A percentile compares a stretch with the other conserved stretches of the same genome.
phyloP scores from a whole-genome alignment of 495 filamentous ascomycete species.

The Penicillium simplicissimum region DNA sequence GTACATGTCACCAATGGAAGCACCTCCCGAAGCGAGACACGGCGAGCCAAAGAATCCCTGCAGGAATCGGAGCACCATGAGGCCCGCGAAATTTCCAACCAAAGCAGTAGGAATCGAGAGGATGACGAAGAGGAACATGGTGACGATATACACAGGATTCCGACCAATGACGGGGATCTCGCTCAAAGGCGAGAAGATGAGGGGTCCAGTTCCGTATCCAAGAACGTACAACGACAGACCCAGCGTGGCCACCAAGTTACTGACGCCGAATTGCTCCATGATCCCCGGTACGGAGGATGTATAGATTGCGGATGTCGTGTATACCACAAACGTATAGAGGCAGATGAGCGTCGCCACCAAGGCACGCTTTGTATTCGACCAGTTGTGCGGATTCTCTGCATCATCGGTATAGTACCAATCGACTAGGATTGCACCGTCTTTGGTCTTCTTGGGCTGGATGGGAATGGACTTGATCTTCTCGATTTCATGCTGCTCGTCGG shows the following conservation, averaged over 20 bases:
- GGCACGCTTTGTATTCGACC: conserved; percentile 37
- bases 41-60: conserved; percentile 57
- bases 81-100: conserved; percentile 48
- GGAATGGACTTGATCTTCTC: conserved; percentile 50
- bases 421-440: conserved; percentile 44
- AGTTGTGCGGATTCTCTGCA: conserved; percentile 56
- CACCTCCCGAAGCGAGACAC: conserved; percentile 56
- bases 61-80: conserved; percentile 54
- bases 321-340: conserved; percentile 41
- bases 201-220: conserved; percentile 48
- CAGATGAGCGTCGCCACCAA: conserved; percentile 31
- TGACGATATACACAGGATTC: conserved; percentile 52
- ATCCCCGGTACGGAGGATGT: conserved; percentile 32
- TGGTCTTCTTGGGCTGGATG: conserved; percentile 45
- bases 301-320: conserved; percentile 39
- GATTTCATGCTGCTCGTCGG: conserved; percentile 34
- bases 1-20: conserved; percentile 56
- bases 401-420: conserved; percentile 59
- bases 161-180: conserved; percentile 54
- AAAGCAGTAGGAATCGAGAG: conserved; percentile 49
- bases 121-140: conserved; percentile 53
- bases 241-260: conserved; percentile 39
- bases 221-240: conserved; percentile 57
- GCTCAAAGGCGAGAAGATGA: conserved; percentile 49
- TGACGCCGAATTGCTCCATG: conserved; percentile 45